Base-by-base conservation (phyloP, 2,329 filamentous ascomycete species). In the Penicillium sclerotiorum region DNA sequence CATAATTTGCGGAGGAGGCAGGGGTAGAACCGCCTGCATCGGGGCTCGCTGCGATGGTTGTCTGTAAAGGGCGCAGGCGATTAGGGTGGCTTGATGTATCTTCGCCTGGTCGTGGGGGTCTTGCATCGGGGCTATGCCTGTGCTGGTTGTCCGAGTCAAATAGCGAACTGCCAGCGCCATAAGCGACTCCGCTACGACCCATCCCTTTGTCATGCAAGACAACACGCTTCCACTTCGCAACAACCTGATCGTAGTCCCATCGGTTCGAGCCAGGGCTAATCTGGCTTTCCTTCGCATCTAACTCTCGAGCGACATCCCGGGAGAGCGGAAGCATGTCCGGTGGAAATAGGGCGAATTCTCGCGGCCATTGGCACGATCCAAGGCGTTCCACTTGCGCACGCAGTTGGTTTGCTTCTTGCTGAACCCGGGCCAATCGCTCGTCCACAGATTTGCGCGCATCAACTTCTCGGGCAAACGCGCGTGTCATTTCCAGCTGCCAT, bases 361-460 rank as follows among this genome's bases (percentile, higher is more conserved):
- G 64, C 3, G 76, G 76, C 73, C 73, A 77, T 52, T 78, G 75
- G 53, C 74, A 77, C 11, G 70, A 72, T 5, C 69, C 72, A 1
- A 78, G 65, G 36, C 70, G 68, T 47, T 76, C 75, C 2, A 78
- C 71, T 49, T 77, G 76, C 3, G 70, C 70, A 30, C 74, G 74
- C n/a, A 79, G 65, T 45, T 77, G 75, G 45, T 74, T 73, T 4
- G 74, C 71, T 62, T 79, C 76, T 50, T 78, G 75, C 44, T 77
- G 73, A 8, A 76, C 67, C 13, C 72, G 65, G 8, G 71, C 71
- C 7, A 78, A 67, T 51, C 71, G 71, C 9, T 71, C 69, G 41
- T 77, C 74, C 8, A 72, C 56, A 12, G 70, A 68, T 50, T 73
- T 70, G 25, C 74, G 72, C 47, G 70, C 74, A 47, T 77, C 73